Percentiles rank a stretch among this genome's conserved stretches.
phyloP scores from a whole-genome alignment of 2,329 filamentous ascomycete species.

The Pseudogymnoascus sp. region DNA sequence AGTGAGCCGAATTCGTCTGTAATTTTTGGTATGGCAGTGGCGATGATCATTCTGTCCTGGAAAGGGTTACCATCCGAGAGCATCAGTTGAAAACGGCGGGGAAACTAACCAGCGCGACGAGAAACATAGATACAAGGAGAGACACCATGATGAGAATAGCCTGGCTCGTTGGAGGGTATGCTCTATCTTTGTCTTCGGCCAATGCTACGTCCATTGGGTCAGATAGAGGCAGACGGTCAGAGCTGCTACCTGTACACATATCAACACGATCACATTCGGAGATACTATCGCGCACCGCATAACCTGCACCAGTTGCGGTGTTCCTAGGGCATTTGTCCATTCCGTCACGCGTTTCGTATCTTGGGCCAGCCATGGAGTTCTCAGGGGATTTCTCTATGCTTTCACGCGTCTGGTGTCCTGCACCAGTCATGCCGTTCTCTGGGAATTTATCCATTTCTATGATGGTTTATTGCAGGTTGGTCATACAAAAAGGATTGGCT shows the following conservation, averaged over 20 bases:
- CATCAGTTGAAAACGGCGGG: background rate
- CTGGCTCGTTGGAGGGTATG: background rate
- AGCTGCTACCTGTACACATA: background rate
- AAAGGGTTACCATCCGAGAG: background rate
- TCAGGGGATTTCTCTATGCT: background rate
- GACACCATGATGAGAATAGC: constrained; percentile 31
- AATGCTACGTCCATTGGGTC: background rate
- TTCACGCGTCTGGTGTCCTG: background rate
- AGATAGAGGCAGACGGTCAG: background rate
- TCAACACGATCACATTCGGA: background rate
- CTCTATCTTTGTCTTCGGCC: background rate
- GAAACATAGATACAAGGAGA: constrained; percentile 36
- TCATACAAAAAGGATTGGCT: background rate
- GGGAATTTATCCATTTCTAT: background rate
- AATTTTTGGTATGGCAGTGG: constrained; percentile 17
- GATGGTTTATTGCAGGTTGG: background rate
- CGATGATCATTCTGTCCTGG: constrained; percentile 24
- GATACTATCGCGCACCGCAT: background rate
- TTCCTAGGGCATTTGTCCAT: background rate
- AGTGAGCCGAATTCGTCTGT: constrained; percentile 19
- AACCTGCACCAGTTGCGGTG: background rate
- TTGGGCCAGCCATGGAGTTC: background rate
- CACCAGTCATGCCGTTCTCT: background rate
- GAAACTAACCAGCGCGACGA: constrained; percentile 30
- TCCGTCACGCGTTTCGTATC: background rate